Evolutionary conservation across 768 basidiomycete genomes (phyloP).

Genomic region (Gymnopilus dilepis): DNA sequence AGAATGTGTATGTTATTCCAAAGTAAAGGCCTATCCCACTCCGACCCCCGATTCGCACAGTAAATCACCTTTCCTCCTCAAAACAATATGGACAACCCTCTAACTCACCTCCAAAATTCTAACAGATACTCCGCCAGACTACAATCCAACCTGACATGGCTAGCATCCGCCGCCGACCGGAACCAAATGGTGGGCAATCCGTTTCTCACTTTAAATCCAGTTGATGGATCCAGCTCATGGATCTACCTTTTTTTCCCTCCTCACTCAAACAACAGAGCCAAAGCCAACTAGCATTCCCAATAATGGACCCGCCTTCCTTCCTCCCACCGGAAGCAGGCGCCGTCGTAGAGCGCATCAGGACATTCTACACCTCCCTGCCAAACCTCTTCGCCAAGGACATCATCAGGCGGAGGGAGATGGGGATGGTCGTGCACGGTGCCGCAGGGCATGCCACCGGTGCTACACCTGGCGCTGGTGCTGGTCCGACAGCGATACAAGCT

Average conservation of each 20-base stretch:
- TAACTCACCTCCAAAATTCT: constrained; percentile 8
- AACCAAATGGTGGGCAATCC: constrained; percentile 48
- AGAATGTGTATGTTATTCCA: constrained; percentile 72
- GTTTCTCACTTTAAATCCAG: not conserved
- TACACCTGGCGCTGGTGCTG: not conserved
- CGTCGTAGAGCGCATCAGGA: constrained; percentile 64
- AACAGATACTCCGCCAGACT: constrained; percentile 63
- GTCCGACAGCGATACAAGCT: not conserved
- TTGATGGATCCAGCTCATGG: constrained; percentile 4
- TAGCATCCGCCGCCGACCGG: constrained; percentile 71
- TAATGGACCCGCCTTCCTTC: constrained; percentile 59
- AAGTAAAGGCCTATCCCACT: constrained; percentile 47
- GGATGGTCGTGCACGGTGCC: constrained; percentile 7
- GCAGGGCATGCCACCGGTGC: not conserved
- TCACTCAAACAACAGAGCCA: constrained; percentile 27
- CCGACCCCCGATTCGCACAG: constrained; percentile 62
- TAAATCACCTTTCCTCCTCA: constrained; percentile 31
- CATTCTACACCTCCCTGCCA: constrained; percentile 67
- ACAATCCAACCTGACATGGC: constrained; percentile 74
- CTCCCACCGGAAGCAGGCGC: constrained; percentile 42
- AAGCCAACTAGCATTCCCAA: constrained; percentile 50
- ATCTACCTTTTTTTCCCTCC: constrained; percentile 10
- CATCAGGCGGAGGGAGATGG: constrained; percentile 46
- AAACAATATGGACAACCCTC: not conserved
- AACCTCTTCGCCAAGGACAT: constrained; percentile 67